Evolutionary conservation across 1,284 basidiomycete species (phyloP), one percentile per base, ranked within the genome.

Genomic region (Apiotrichum sp.): DNA sequence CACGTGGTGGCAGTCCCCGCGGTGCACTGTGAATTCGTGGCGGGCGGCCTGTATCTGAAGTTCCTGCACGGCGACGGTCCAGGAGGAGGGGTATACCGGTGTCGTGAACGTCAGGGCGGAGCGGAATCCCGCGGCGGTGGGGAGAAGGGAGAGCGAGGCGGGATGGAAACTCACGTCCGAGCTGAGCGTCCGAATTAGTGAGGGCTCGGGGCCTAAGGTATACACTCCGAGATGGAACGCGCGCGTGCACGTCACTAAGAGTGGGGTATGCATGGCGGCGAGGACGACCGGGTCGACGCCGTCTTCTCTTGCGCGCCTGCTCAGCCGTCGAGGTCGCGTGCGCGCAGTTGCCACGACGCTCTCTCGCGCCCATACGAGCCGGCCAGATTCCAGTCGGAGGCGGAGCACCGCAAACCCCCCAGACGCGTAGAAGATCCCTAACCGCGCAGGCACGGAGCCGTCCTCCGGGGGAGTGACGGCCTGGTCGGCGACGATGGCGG

Each of bases 111-210:
- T 73, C 45, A 77, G 52, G 8, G 67, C 63, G 0, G 68, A 72
- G 13, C 68, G 65, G 49, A 66, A 75, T 11, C 53, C 45, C 5
- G 13, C 13, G 2, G 41, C 3, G 29, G 36, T 1, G 71, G 47
- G 73, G 35, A 70, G 62, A 11, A 75, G 60, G 1, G 71, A 68
- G 1, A 77, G 61, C 1, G 69, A 62, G 1, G 74, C 74, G 0
- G 75, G 75, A 58, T 75, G 73, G 58, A 71, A 74, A 3, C 70
- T 68, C 2, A 76, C 73, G 49, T 72, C 69, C 3, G 72, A 74
- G 50, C 71, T 67, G 44, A 77, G 63, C 0, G 67, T 71, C 36
- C 69, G 65, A 3, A 74, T 53, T 35, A 69, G 65, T 0, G 55
- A 52, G 4, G 52, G 49, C 1, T 47, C 53, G 2, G 53, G 38